A percentile compares a stretch with the other conserved stretches of the same genome.
Evolutionary conservation across 1,139 yeast genomes (phyloP).

Genomic region (Magnusiomyces clavatus): DNA sequence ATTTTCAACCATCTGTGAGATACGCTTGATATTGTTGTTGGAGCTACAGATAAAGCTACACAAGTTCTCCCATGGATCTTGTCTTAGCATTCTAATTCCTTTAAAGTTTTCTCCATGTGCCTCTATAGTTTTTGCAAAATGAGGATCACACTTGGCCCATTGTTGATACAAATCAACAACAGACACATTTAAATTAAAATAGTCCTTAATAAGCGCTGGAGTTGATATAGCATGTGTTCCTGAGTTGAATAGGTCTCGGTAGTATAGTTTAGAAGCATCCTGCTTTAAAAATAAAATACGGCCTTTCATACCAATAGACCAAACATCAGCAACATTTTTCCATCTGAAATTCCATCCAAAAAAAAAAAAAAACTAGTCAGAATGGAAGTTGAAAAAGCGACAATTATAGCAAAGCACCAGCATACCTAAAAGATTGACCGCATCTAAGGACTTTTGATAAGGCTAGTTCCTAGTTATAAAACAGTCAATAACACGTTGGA

Average conservation of each 20-base stretch:
- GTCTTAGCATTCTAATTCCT: constrained; percentile 79
- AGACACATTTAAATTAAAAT: constrained; percentile 58
- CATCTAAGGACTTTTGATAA: constrained; percentile 54
- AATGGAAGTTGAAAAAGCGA: neutral
- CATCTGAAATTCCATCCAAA: constrained; percentile 26
- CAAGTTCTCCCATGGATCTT: constrained; percentile 95
- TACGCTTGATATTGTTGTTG: constrained; percentile 91
- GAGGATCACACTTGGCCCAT: constrained; percentile 56
- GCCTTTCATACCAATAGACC: constrained; percentile 31
- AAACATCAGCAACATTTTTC: constrained; percentile 24
- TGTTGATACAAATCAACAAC: constrained; percentile 45
- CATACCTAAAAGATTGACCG: constrained; percentile 50
- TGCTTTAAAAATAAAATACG: constrained; percentile 32
- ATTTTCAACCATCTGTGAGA: constrained; percentile 85
- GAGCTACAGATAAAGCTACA: constrained; percentile 89
- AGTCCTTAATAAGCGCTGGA: constrained; percentile 47
- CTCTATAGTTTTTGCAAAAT: constrained; percentile 31
- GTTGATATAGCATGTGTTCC: constrained; percentile 22
- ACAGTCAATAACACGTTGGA: neutral
- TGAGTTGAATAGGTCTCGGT: constrained; percentile 22
- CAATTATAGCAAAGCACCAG: neutral
- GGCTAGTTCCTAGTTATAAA: constrained; percentile 9
- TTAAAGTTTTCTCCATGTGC: constrained; percentile 32
- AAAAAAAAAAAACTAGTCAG: neutral
- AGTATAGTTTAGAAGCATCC: constrained; percentile 27